Conservation (phyloP, 495 filamentous ascomycete species). For the Neurospora discreta region DNA sequence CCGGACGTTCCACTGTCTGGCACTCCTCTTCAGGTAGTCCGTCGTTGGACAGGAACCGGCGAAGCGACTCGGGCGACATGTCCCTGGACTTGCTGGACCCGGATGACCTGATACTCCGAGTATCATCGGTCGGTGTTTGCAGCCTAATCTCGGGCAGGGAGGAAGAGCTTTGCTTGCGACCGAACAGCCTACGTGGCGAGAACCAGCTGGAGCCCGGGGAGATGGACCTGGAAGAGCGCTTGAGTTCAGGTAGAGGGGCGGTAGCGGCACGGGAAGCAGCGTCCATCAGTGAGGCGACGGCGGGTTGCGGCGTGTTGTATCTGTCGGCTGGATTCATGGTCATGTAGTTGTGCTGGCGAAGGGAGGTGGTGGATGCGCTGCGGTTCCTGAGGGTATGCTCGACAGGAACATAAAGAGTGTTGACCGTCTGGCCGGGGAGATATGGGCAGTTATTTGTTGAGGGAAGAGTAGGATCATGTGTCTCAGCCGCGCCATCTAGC, state of each 20-base stretch:
- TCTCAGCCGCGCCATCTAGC: slow-evolving; percentile 62
- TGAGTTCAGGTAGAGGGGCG: slow-evolving; percentile 37
- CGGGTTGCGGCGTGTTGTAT: slow-evolving; percentile 56
- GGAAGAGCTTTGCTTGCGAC: slow-evolving; percentile 23
- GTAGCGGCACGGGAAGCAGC: slow-evolving; percentile 41
- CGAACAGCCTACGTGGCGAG: slow-evolving; percentile 32
- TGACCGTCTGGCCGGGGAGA: slow-evolving; percentile 75
- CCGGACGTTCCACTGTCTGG: slow-evolving; percentile 7
- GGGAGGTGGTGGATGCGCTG: slow-evolving; percentile 40
- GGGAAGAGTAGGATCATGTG: slow-evolving; percentile 56
- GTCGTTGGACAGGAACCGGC: slow-evolving; percentile 32
- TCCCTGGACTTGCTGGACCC: slow-evolving; percentile 32
- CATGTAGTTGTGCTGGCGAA: slow-evolving; percentile 42
- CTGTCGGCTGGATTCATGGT: slow-evolving; percentile 73
- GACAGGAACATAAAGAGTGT: slow-evolving; percentile 68
- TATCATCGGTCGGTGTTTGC: slow-evolving; percentile 9
- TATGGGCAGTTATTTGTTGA: slow-evolving; percentile 74
- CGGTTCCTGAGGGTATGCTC: slow-evolving; percentile 45
- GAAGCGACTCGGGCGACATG: slow-evolving; percentile 37
- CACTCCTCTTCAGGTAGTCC: slow-evolving; percentile 11
- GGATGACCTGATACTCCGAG: slow-evolving; percentile 22
- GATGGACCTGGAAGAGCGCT: slow-evolving; percentile 34
- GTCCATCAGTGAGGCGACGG: slow-evolving; percentile 32
- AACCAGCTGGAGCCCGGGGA: slow-evolving; percentile 38
- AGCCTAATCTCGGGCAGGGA: slow-evolving; percentile 8